These are phyloP conservation scores for Buxus sempervirens DNA, from an alignment of 164 flowering plant genomes.

Conservation along the genomic window DNA sequence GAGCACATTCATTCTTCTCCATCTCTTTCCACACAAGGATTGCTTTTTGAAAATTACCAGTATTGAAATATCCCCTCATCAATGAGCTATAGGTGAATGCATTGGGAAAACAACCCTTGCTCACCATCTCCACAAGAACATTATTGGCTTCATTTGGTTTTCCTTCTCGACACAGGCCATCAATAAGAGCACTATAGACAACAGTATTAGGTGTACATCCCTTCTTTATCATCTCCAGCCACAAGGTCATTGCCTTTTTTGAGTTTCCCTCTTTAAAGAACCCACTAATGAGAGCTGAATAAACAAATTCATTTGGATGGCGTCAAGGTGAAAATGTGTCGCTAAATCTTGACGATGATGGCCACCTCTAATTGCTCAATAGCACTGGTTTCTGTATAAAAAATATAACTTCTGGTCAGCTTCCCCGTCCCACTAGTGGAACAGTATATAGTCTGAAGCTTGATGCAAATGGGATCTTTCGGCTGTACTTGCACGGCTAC, in stretches of 20 bases:
- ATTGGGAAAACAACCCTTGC: slow-evolving; percentile 58
- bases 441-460: too few species aligned
- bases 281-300: slow-evolving; percentile 73
- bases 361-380: too few species aligned
- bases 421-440: too few species aligned
- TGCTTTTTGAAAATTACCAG: slow-evolving; percentile 50
- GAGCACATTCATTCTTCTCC: slow-evolving; percentile 29
- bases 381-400: too few species aligned
- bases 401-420: too few species aligned
- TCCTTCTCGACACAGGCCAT: slow-evolving; percentile 68
- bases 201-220: slow-evolving; percentile 63
- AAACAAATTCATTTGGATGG: slow-evolving; percentile 50
- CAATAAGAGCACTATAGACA: slow-evolving; percentile 67
- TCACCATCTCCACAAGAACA: slow-evolving; percentile 49
- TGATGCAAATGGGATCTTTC: too few species aligned
- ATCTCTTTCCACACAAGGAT: slow-evolving; percentile 71
- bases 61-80: slow-evolving; percentile 63
- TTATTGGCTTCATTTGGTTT: slow-evolving; percentile 51
- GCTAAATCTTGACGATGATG: too few species aligned
- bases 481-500: too few species aligned
- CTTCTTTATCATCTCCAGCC: slow-evolving; percentile 55
- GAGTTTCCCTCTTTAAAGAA: slow-evolving; percentile 70
- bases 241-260: slow-evolving; percentile 55
- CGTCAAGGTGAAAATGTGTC: too few species aligned
- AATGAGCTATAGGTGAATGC: slow-evolving; percentile 71